Base-by-base conservation (phyloP, 306 rosid species). In the Begonia loranthoides region DNA sequence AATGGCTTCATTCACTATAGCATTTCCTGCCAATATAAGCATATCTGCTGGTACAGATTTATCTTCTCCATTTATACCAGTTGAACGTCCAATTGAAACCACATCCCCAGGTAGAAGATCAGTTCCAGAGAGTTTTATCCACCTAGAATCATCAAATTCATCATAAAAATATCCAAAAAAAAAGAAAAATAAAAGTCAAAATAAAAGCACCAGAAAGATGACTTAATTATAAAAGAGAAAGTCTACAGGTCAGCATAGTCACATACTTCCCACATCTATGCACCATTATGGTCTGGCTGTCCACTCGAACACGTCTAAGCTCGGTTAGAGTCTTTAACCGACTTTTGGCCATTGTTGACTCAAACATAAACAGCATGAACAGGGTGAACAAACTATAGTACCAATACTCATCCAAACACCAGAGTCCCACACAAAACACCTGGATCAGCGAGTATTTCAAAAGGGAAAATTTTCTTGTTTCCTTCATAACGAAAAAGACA, bases 331-430 rank as follows among this genome's bases (percentile, higher is more conserved):
- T 86, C 85, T 81, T 86, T 62, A 92, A 68, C 77, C 87, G 84
- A 69, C 94, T 92, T 71, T 86, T 92, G 56, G 99, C 99, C 99
- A 92, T 92, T 60, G 99, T 86, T 40, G 99, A 87, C 79, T 92
- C 99, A 47, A 92, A 92, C 96, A 92, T 78, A 52, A 92, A 86
- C 62, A 92, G 68, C 99, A 92, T 92, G 65, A 80, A 83, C 19
- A 92, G 88, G 16, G 99, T 92, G 69, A 92, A 92, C 79, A 92
- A 64, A 70, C 99, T 92, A 76, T 92, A 92, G 72, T 92, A 92
- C 99, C 99, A 92, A 76, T 80, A 92, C 70, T 86, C 99, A 58
- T 92, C 99, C 82, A 92, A 70, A 73, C 99, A 92, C 99, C 99
- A 92, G 50, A 92, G 94, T 39, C 99, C 99, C 73, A 92, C 99